Conservation (phyloP, 2,329 filamentous ascomycete genomes). For the Aotearoamyces nothofagi region DNA sequence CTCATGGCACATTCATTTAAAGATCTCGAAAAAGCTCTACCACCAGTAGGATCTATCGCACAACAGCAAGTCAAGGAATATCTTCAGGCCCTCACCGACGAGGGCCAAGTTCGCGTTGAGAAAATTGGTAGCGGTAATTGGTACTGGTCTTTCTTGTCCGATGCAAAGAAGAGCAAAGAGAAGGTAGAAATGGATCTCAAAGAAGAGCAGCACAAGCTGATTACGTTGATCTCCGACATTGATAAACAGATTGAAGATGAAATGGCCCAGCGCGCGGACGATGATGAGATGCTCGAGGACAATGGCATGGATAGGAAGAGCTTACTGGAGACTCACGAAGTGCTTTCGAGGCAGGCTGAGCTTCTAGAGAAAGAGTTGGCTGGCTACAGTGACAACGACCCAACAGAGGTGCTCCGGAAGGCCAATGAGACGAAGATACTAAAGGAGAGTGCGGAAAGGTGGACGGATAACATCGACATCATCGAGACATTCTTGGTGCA, state of each 20-base stretch:
- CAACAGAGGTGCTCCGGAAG: slow-evolving; percentile 15
- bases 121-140: slow-evolving; percentile 59
- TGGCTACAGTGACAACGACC: slow-evolving; percentile 17
- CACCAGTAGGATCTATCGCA: slow-evolving; percentile 45
- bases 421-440: slow-evolving; percentile 14
- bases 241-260: slow-evolving; percentile 21
- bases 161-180: slow-evolving; percentile 31
- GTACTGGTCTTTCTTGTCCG: slow-evolving; percentile 53
- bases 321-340: slow-evolving; percentile 14
- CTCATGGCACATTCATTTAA: slow-evolving; percentile 49
- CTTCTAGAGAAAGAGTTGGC: slow-evolving; percentile 17
- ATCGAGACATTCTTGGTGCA: slow-evolving; percentile 14
- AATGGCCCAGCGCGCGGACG: slow-evolving; percentile 17
- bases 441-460: slow-evolving; percentile 14
- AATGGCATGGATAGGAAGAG: slow-evolving; percentile 13
- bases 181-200: slow-evolving; percentile 21
- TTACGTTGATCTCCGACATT: slow-evolving; percentile 18
- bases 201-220: slow-evolving; percentile 19
- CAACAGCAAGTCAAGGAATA: slow-evolving; percentile 55
- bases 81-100: slow-evolving; percentile 44
- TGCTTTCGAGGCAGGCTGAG: slow-evolving; percentile 14
- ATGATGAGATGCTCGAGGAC: slow-evolving; percentile 18
- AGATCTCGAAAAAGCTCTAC: slow-evolving; percentile 50
- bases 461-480: slow-evolving; percentile 19
- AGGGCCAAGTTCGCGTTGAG: slow-evolving; percentile 45